Conservation (phyloP, 495 filamentous ascomycete genomes). For the Xylaria acuta region DNA sequence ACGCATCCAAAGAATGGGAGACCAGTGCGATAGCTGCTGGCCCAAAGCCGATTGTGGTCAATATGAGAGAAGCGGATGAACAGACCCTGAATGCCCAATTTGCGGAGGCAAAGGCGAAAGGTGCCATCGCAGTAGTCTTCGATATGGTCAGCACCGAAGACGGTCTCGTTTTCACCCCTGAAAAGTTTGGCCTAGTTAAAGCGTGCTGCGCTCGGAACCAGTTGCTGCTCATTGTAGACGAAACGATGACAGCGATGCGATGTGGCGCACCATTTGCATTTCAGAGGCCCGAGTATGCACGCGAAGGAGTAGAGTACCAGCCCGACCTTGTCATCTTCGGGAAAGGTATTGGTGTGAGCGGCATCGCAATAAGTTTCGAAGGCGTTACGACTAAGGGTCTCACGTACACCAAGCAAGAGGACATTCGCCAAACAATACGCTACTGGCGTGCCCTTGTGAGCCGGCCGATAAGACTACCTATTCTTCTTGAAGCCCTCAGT, state of each 20-base stretch:
- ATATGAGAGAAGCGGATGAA: conserved; percentile 22
- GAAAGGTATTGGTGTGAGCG: conserved; percentile 34
- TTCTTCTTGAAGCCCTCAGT: conserved; percentile 24
- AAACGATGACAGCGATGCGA: conserved; percentile 36
- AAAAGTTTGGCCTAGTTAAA: conserved; percentile 24
- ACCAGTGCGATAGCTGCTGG: conserved; percentile 18
- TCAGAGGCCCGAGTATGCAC: conserved; percentile 31
- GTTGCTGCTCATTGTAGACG: conserved; percentile 34
- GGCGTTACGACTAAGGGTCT: conserved; percentile 32
- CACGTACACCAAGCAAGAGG: conserved; percentile 18
- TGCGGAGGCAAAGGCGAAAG: conserved; percentile 32
- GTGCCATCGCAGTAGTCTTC: conserved; percentile 44
- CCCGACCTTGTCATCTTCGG: conserved; percentile 39
- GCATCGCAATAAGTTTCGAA: conserved; percentile 34
- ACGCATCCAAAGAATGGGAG: conserved; percentile 18
- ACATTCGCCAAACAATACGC: conserved; percentile 27
- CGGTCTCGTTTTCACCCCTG: conserved; percentile 22
- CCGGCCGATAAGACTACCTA: conserved; percentile 25
- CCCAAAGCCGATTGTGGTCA: conserved; percentile 18
- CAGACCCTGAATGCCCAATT: conserved; percentile 21
- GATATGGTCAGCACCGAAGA: conserved; percentile 36
- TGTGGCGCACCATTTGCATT: conserved; percentile 38
- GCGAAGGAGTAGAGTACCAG: conserved; percentile 25
- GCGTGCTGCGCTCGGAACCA: conserved; percentile 27
- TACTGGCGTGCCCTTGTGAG: conserved; percentile 33